Conservation (phyloP, 2,329 filamentous ascomycete genomes). For the Apiospora pterosperma region DNA sequence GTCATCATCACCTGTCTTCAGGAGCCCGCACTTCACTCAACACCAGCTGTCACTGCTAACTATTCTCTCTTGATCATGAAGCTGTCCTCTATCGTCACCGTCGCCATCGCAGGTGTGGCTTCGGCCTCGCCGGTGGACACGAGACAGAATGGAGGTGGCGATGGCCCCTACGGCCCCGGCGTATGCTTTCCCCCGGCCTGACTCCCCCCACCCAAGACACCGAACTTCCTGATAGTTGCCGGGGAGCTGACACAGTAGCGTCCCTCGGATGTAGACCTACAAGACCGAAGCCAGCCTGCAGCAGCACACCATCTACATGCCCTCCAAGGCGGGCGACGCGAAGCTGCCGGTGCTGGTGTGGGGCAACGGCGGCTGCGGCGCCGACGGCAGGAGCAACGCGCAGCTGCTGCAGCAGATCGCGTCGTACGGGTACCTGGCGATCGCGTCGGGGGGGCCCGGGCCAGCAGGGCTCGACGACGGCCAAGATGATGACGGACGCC, state of each 20-base stretch:
- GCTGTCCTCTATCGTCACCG: not conserved
- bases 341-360: conserved; percentile 25
- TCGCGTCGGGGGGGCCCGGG: conserved; percentile 19
- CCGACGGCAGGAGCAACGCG: conserved; percentile 13
- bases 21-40: not conserved
- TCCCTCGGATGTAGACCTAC: not conserved
- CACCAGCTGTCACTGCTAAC: not conserved
- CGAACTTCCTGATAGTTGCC: too few relatives aligned
- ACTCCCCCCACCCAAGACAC: too few relatives aligned
- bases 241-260: not conserved
- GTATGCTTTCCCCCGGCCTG: not conserved
- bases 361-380: conserved; percentile 26
- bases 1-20: not conserved
- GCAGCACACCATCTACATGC: conserved; percentile 22
- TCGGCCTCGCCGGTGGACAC: not conserved
- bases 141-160: not conserved
- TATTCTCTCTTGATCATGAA: not conserved
- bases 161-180: not conserved
- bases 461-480: conserved; percentile 17
- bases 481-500: conserved; percentile 16
- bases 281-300: conserved; percentile 8
- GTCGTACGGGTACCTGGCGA: conserved; percentile 22
- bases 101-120: not conserved
- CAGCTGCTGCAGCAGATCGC: conserved; percentile 22
- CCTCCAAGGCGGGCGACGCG: conserved; percentile 8